Evolutionary conservation across 441 rosid genomes (phyloP).

Genomic region (Gossypium schwendimanii): DNA sequence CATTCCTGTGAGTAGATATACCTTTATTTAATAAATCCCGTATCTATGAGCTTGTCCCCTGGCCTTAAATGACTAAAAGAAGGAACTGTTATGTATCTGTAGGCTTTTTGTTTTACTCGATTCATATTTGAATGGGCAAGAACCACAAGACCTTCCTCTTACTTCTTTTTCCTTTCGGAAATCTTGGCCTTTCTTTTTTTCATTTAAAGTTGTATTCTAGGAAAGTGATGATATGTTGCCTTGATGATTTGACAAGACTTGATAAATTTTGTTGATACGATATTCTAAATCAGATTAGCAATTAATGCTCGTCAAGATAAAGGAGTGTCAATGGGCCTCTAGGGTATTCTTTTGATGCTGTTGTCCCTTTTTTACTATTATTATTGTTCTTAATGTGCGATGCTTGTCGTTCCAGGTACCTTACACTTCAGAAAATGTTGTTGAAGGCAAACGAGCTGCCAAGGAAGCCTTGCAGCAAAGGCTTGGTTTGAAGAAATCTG

Average conservation of each 20-base stretch:
- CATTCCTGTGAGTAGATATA: conserved; percentile 59
- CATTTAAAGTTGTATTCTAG: not conserved
- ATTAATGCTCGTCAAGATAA: not conserved
- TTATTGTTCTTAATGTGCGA: conserved; percentile 15
- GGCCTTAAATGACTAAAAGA: not conserved
- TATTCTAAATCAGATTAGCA: not conserved
- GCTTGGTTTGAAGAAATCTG: conserved; percentile 59
- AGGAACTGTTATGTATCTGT: not conserved
- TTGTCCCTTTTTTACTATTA: conserved; percentile 9
- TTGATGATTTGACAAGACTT: not conserved
- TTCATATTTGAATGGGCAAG: not conserved
- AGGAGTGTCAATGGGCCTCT: not conserved
- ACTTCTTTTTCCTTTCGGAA: not conserved
- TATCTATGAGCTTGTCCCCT: not conserved
- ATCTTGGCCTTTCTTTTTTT: not conserved
- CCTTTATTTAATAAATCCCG: not conserved
- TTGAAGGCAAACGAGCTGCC: conserved; percentile 90
- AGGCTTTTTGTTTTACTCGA: not conserved
- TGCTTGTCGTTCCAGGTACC: conserved; percentile 45
- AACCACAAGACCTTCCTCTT: not conserved
- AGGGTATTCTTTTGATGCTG: not conserved
- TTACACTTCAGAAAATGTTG: conserved; percentile 70
- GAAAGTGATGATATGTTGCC: not conserved
- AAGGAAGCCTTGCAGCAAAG: conserved; percentile 79
- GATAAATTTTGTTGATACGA: not conserved